Conservation (phyloP, 2,329 filamentous ascomycete genomes). For the Trichoderma oligosporum region DNA sequence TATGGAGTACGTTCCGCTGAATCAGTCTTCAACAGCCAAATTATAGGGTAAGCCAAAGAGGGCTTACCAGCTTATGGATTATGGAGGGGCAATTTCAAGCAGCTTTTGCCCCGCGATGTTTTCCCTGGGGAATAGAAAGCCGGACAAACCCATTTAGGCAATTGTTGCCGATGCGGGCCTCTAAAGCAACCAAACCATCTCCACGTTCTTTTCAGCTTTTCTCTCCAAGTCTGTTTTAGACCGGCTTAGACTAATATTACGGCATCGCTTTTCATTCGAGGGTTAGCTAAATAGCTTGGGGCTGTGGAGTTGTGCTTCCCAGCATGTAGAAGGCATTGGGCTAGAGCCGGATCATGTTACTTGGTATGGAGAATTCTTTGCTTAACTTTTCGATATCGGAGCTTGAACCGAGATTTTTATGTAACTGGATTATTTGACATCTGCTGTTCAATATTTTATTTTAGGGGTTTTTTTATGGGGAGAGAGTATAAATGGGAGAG, state of each 20-base stretch:
- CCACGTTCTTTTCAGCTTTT: slow-evolving; percentile 2
- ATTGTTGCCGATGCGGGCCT: slow-evolving; percentile 7
- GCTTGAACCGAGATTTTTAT: neutral
- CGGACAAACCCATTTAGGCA: slow-evolving; percentile 10
- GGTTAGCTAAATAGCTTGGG: no score
- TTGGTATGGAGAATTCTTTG: neutral
- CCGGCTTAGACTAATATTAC: neutral
- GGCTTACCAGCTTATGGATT: no score
- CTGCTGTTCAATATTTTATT: neutral
- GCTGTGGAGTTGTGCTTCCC: neutral
- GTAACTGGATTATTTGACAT: neutral
- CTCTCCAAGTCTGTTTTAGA: no score
- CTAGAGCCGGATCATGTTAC: neutral
- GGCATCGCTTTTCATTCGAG: slow-evolving; percentile 3
- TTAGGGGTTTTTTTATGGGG: no score
- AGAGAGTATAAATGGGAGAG: neutral
- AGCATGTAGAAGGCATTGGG: neutral
- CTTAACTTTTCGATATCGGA: slow-evolving; percentile 16
- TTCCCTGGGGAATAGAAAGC: neutral
- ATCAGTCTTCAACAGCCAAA: neutral
- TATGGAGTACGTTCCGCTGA: neutral
- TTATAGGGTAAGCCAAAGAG: neutral
- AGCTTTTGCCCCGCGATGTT: slow-evolving; percentile 17
- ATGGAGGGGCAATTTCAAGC: neutral
- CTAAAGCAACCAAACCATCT: neutral